Evolutionary conservation across 371 early-diverging fungal genomes (phyloP).

Genomic region (Smittium mucronatum): DNA sequence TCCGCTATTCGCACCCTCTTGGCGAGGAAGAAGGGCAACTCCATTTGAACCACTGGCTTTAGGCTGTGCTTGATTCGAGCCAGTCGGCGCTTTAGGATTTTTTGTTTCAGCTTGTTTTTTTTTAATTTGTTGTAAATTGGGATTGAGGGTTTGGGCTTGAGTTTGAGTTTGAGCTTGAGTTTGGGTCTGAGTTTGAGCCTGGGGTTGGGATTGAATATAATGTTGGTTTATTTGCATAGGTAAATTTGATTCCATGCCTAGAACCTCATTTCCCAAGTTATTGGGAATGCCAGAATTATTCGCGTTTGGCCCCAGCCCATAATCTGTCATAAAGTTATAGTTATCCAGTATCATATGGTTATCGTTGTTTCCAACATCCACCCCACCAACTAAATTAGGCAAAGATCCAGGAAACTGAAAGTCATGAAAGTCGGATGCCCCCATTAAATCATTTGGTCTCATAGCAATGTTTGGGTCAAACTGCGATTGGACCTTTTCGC

Average conservation of each 20-base stretch:
- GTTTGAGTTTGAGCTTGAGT: too few relatives aligned
- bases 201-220: not conserved
- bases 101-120: not conserved
- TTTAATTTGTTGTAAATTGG: not conserved
- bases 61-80: not conserved
- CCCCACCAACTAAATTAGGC: not conserved
- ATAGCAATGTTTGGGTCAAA: not conserved
- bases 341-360: not conserved
- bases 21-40: not conserved
- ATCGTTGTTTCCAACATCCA: not conserved
- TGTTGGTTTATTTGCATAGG: not conserved
- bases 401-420: not conserved
- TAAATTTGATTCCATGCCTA: not conserved
- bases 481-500: not conserved
- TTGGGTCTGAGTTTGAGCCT: too few relatives aligned
- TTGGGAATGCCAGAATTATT: not conserved
- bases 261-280: too few relatives aligned
- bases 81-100: not conserved
- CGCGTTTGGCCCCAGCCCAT: not conserved
- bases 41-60: not conserved
- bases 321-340: not conserved
- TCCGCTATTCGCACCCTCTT: not conserved
- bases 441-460: not conserved
- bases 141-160: not conserved
- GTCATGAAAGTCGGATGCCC: not conserved